Evolutionary conservation across 2,329 filamentous ascomycete genomes (phyloP).

Genomic region (Neodidymelliopsis sp.): DNA sequence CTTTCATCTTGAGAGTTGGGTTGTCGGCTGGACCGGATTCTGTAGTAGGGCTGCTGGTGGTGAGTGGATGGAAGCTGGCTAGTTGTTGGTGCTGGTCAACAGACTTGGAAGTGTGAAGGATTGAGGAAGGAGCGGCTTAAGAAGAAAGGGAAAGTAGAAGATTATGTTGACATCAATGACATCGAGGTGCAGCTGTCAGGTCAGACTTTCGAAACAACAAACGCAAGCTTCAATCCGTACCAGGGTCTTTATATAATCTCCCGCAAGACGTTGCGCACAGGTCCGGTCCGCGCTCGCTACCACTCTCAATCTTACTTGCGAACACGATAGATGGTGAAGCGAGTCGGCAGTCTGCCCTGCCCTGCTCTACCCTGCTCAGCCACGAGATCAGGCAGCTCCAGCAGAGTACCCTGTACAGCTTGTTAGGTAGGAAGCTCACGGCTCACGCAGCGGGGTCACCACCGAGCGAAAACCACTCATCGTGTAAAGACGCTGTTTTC

Average conservation of each 20-base stretch:
- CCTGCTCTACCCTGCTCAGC: slow-evolving; percentile 17
- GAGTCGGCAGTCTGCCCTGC: no score
- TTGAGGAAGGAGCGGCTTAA: slow-evolving; percentile 4
- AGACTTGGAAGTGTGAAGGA: background rate
- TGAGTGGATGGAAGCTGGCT: background rate
- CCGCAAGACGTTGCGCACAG: slow-evolving; percentile 19
- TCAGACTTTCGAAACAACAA: slow-evolving; percentile 28
- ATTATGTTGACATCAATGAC: background rate
- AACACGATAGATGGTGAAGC: slow-evolving; percentile 16
- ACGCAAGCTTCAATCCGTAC: slow-evolving; percentile 17
- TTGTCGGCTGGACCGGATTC: slow-evolving; percentile 6
- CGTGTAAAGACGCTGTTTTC: background rate
- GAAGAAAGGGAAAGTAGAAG: slow-evolving; percentile 5
- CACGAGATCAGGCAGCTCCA: slow-evolving; percentile 14
- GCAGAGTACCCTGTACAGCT: no score
- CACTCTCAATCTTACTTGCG: slow-evolving; percentile 18
- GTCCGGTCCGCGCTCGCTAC: slow-evolving; percentile 18
- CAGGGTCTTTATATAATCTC: slow-evolving; percentile 28
- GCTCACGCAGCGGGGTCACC: slow-evolving; percentile 17
- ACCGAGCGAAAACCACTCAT: slow-evolving; percentile 12
- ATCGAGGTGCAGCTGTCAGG: slow-evolving; percentile 15
- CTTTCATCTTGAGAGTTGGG: slow-evolving; percentile 29
- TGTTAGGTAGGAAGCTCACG: no score
- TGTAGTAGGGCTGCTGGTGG: no score
- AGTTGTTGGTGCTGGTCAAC: slow-evolving; percentile 3